Conservation (phyloP, 2,329 filamentous ascomycete genomes). For the Alternaria postmessia region DNA sequence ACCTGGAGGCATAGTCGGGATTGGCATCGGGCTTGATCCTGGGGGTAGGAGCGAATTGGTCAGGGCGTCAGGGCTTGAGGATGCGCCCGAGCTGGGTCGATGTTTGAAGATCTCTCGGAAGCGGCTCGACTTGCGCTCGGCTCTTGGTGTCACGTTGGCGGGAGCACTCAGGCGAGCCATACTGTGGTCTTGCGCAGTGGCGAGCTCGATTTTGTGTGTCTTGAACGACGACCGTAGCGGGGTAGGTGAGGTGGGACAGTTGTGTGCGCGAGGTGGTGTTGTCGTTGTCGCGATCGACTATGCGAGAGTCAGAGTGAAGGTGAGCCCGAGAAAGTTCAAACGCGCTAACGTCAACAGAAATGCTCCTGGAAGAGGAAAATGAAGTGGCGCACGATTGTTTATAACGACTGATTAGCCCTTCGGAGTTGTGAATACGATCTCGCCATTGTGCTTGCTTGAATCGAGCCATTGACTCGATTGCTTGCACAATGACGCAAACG, state of each 20-base stretch:
- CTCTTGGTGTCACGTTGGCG: constrained; percentile 12
- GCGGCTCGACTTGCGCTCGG: constrained; percentile 14
- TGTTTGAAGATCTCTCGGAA: constrained; percentile 21
- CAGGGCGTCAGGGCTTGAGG: background rate
- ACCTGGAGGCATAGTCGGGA: constrained; percentile 11
- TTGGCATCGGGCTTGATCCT: background rate
- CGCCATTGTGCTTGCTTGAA: background rate
- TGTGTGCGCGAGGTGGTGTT: background rate
- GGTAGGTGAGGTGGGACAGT: background rate
- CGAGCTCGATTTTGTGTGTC: background rate
- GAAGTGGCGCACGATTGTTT: background rate
- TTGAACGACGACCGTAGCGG: background rate
- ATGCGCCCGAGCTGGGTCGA: background rate
- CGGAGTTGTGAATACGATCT: background rate
- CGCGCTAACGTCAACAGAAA: background rate
- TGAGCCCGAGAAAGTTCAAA: background rate
- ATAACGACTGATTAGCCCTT: accelerated
- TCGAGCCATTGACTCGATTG: background rate
- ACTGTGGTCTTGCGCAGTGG: background rate
- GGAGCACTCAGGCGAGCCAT: constrained; percentile 23
- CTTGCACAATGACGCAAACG: background rate
- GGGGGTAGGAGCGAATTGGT: background rate
- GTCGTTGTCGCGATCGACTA: constrained; percentile 3
- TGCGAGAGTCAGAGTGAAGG: constrained; percentile 4
- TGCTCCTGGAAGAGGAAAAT: too few species aligned